Base-by-base conservation (phyloP, 2,329 filamentous ascomycete species). In the Tolypocladium inflatum region DNA sequence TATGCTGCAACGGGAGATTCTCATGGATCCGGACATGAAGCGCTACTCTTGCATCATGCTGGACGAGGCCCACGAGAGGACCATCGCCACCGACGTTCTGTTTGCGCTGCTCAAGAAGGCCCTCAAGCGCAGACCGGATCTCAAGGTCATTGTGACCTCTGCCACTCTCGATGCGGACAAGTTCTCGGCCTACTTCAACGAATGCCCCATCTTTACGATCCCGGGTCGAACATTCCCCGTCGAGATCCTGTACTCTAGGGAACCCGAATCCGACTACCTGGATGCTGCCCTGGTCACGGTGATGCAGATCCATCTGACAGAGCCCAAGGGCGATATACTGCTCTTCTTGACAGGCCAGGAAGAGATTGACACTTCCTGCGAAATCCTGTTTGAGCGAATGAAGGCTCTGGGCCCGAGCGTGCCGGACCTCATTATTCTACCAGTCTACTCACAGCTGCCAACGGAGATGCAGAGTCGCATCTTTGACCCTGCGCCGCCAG, bases 41-140 rank as follows among this genome's bases (percentile, higher is more conserved):
- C 85, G 89, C 63, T 99, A 99, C 70, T 96, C 91, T 1, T 91
- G 94, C 60, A 97, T 99, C 68, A 99, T 99, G 87, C 81, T 99
- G 65, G 94, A 99, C 71, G 94, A 99, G 70, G 94, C 94, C 4
- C 94, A 99, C 84, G 94, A 99, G 71, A 86, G 94, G 60, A 99
- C 94, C 0, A 96, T 99, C 65, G 85, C 93, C 0, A 99, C 94
- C 0, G 94, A 99, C 73, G 91, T 99, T 3, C 80, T 99, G 3
- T 97, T 99, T 70, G 93, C 91, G 0, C 74, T 99, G 58, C 76
- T 99, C 54, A 99, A 99, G 74, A 96, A 97, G 76, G 93, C 94
- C 0, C 73, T 97, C 23, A 91, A 92, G 71, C 80, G 89, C 62
- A 81, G 94, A 55, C 86, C 89, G 0, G 94, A 99, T 67, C 78